phyloP scores from a whole-genome alignment of 805 yeast species.

The Schizosaccharomyces lindneri region DNA sequence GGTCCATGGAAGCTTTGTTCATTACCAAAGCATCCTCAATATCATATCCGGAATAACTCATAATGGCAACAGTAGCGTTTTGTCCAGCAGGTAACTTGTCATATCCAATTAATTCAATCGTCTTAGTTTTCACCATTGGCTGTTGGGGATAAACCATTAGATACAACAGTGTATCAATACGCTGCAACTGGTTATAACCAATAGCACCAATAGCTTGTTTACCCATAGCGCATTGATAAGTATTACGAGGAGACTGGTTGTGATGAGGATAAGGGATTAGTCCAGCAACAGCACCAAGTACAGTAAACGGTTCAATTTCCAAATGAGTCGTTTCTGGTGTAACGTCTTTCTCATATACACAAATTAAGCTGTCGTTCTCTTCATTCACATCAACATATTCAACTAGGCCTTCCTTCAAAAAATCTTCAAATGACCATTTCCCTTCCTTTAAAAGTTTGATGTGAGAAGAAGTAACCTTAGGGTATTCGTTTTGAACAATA shows the following conservation, averaged over 20 bases:
- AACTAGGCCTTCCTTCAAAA: constrained; percentile 60
- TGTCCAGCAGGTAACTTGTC: constrained; percentile 97
- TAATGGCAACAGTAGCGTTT: constrained; percentile 94
- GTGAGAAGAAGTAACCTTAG: constrained; percentile 53
- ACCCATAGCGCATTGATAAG: constrained; percentile 92
- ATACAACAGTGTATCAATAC: constrained; percentile 82
- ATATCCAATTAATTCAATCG: constrained; percentile 82
- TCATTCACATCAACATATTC: constrained; percentile 94
- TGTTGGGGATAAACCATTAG: constrained; percentile 98
- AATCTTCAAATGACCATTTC: constrained; percentile 71
- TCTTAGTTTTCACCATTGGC: constrained; percentile 95
- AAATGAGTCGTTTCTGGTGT: constrained; percentile 44
- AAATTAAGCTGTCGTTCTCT: constrained; percentile 83
- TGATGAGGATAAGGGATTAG: constrained; percentile 81
- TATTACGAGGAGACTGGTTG: constrained; percentile 77
- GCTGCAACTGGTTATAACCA: constrained; percentile 84
- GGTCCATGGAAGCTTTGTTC: constrained; percentile 76
- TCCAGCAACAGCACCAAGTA: constrained; percentile 81
- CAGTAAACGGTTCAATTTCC: constrained; percentile 87
- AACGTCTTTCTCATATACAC: constrained; percentile 54
- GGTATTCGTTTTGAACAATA: constrained; percentile 46
- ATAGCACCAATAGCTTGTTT: constrained; percentile 99
- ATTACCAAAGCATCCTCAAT: constrained; percentile 94
- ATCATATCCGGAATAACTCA: constrained; percentile 98
- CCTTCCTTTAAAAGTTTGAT: constrained; percentile 38